Base-by-base conservation (phyloP, 192 early-diverging fungal species). In the Coemansia reversa region DNA sequence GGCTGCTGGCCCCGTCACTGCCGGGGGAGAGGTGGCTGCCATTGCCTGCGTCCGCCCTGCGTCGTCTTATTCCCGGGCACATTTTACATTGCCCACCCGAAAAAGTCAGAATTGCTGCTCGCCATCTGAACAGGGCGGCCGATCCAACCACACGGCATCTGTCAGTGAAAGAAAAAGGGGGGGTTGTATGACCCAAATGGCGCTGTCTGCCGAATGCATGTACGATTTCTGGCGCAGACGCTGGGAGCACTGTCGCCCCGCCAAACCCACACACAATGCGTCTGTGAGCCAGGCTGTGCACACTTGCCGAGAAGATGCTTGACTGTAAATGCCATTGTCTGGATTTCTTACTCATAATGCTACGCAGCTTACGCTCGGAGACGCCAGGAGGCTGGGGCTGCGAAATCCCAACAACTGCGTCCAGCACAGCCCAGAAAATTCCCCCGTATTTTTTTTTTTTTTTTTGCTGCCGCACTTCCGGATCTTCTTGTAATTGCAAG, bases 1-100 rank as follows among this genome's bases (percentile, higher is more conserved):
- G 24, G 24, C 14, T 22, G 58, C 14, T 45, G 39, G 39, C 39
- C 3, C 39, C 3, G 39, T 45, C 39, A 45, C 39, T 45, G 39
- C 12, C 39, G 39, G 39, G 39, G 39, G 39, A 16, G 14, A 0
- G 54, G 54, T 55, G 54, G 54, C 54, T 55, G 54, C 25, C 30
- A 55, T 55, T 55, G 54, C 54, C 54, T 55, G 54, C 54, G 30
- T 30, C 54, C 54, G 54, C 54, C 54, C 54, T 55, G 54, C 54
- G 54, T 55, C 39, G 6, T 45, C 39, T 55, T 55, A 27, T 55
- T 55, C 54, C 16, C 16, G 25, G 51, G 27, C 18, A 14, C 20
- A 55, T 18, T 6, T 27, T 19, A 24, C 25, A 30, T 27, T 12
- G 25, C 12, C 25, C 25, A 28, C 12, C 27, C 6, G 14, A 55